Percentiles rank a stretch among this genome's conserved stretches.
phyloP scores from a whole-genome alignment of 768 basidiomycete species.

The Dacryopinax spathularia region DNA sequence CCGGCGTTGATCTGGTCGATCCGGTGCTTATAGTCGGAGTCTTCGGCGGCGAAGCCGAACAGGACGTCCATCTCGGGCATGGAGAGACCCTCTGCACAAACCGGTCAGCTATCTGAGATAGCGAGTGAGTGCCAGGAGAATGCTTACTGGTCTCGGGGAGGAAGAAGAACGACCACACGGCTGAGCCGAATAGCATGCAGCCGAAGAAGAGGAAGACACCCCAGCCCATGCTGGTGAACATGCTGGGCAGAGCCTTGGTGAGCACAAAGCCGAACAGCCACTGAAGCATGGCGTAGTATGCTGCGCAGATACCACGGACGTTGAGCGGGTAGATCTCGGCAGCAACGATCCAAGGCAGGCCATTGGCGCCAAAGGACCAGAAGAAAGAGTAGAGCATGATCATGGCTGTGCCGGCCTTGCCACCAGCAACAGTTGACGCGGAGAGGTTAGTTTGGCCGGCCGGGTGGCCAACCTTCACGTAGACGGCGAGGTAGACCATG shows the following conservation, averaged over 20 bases:
- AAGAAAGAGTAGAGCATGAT: constrained; percentile 24
- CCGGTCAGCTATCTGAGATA: background rate
- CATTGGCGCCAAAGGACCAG: constrained; percentile 34
- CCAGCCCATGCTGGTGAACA: constrained; percentile 19
- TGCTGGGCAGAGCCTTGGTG: constrained; percentile 22
- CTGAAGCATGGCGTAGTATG: constrained; percentile 7
- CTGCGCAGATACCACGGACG: constrained; percentile 13
- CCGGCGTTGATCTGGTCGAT: background rate
- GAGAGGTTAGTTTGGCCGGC: constrained; percentile 12
- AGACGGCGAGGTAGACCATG: constrained; percentile 35
- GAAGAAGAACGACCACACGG: constrained; percentile 32
- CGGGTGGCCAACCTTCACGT: constrained; percentile 29
- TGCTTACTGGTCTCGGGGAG: constrained; percentile 32
- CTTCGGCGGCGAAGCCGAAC: background rate
- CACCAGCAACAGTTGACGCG: background rate
- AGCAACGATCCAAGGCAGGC: constrained; percentile 34
- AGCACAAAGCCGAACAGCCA: constrained; percentile 18
- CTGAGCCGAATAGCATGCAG: constrained; percentile 21
- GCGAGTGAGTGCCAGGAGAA: background rate
- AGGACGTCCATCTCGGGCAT: constrained; percentile 1
- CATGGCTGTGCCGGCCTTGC: background rate
- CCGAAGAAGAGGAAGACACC: constrained; percentile 22
- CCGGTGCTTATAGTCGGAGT: background rate
- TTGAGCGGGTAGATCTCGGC: constrained; percentile 31
- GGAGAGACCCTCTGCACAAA: background rate